A percentile compares a stretch with the other conserved stretches of the same genome.
Conservation (phyloP, 1,139 yeast genomes). For the Eremothecium coryli region DNA sequence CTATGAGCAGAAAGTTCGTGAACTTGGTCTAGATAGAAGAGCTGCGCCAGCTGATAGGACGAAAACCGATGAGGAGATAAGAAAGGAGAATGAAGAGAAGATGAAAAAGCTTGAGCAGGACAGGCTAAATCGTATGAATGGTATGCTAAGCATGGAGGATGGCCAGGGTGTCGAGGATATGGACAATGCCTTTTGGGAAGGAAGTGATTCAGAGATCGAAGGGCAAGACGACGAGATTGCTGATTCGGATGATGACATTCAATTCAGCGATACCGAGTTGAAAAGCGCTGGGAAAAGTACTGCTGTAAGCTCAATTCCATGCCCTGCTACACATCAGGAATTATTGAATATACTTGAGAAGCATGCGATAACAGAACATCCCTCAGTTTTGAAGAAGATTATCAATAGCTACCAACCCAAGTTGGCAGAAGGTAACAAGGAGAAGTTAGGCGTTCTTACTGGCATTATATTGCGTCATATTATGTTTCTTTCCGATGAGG, state of each 20-base stretch:
- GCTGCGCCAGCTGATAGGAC: slow-evolving; percentile 96
- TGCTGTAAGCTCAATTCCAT: slow-evolving; percentile 28
- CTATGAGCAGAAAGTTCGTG: slow-evolving; percentile 72
- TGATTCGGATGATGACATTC: slow-evolving; percentile 29
- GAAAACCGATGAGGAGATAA: slow-evolving; percentile 80
- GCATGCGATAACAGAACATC: slow-evolving; percentile 38
- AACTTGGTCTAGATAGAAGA: slow-evolving; percentile 72
- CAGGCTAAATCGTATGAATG: slow-evolving; percentile 79
- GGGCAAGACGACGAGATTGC: slow-evolving; percentile 22
- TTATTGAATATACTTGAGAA: slow-evolving; percentile 36
- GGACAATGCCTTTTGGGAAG: slow-evolving; percentile 43
- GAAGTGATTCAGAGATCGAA: slow-evolving; percentile 34
- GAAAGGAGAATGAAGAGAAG: slow-evolving; percentile 57
- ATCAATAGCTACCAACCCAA: slow-evolving; percentile 63
- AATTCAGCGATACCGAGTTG: slow-evolving; percentile 18
- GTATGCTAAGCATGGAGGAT: slow-evolving; percentile 39
- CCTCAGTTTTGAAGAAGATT: slow-evolving; percentile 44
- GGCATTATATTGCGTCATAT: slow-evolving; percentile 58
- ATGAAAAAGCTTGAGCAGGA: slow-evolving; percentile 65
- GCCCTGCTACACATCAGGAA: slow-evolving; percentile 54
- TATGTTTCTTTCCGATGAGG: slow-evolving; percentile 40
- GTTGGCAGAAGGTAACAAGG: slow-evolving; percentile 74
- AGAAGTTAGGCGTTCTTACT: slow-evolving; percentile 56
- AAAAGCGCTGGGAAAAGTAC: slow-evolving; percentile 6
- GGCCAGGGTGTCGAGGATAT: slow-evolving; percentile 63